Conservation (phyloP, 2,329 filamentous ascomycete genomes). For the Cordyceps tenuipes region DNA sequence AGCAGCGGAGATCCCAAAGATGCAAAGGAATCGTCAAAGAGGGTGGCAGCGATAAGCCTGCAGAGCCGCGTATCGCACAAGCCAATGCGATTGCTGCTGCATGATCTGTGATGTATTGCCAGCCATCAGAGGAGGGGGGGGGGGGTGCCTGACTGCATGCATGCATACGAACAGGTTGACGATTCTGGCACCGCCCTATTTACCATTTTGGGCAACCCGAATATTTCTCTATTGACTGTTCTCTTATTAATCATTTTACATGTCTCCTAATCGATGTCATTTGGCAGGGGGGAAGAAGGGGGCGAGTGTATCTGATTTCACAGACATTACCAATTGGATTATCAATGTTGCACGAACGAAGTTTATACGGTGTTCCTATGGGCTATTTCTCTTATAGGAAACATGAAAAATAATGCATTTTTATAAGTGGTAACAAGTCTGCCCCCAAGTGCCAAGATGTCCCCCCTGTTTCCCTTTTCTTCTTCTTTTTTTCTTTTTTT, state of each 20-base stretch:
- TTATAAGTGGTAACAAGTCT: neutral
- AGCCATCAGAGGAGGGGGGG: neutral
- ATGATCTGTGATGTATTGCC: neutral
- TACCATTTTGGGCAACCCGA: neutral
- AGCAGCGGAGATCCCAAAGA: conserved; percentile 30
- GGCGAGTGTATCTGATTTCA: neutral
- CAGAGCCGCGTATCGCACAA: neutral
- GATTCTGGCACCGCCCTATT: neutral
- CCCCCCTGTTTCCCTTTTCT: neutral
- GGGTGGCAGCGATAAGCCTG: neutral
- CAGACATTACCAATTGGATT: conserved; percentile 8
- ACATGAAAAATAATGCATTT: neutral
- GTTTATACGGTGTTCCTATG: neutral
- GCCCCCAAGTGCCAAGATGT: neutral
- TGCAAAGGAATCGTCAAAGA: conserved; percentile 8
- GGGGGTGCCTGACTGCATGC: neutral
- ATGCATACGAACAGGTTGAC: neutral
- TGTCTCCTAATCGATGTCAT: neutral
- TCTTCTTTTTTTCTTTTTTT: neutral
- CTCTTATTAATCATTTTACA: neutral
- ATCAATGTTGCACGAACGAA: neutral
- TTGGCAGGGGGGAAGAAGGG: neutral
- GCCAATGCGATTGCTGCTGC: neutral
- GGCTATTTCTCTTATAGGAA: neutral
- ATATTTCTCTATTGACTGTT: neutral